These are phyloP conservation scores for Trypanosomatidae sp. DNA, from an alignment of 208 protist species.

Conservation along the genomic window DNA sequence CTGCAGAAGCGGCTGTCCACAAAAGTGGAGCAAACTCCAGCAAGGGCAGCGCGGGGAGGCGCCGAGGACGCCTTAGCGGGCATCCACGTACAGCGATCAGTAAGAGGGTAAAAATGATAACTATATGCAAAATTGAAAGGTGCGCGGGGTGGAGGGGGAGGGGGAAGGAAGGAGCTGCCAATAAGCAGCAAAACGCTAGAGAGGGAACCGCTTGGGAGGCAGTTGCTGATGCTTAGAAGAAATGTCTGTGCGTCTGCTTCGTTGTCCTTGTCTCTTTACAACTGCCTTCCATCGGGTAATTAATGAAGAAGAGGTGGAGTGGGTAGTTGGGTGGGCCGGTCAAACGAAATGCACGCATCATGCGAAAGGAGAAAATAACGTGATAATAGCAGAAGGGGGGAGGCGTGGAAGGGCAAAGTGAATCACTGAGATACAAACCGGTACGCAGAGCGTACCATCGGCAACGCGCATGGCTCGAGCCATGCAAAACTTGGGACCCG, in stretches of 20 bases:
- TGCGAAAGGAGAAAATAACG: too few species aligned
- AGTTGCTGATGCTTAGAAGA: background rate
- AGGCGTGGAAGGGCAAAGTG: background rate
- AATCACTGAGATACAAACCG: background rate
- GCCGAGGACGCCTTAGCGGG: slow-evolving; percentile 3
- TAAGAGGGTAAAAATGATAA: background rate
- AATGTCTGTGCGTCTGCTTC: background rate
- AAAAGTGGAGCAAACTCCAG: slow-evolving; percentile 5
- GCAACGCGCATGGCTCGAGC: background rate
- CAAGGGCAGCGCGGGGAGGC: background rate
- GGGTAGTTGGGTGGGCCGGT: too few species aligned
- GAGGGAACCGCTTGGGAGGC: background rate
- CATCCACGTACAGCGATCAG: background rate
- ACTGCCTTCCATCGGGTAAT: background rate
- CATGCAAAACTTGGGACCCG: background rate
- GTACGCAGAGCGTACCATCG: background rate
- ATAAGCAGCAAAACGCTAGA: too few species aligned
- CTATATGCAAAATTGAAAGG: background rate
- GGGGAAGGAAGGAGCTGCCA: background rate
- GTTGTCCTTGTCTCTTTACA: background rate
- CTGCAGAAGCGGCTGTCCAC: slow-evolving; percentile 14
- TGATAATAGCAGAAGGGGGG: background rate
- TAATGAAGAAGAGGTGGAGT: background rate
- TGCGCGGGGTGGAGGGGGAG: background rate
- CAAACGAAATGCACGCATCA: background rate